Evolutionary conservation across 305 asterid genomes (phyloP).

Genomic region (Solanum aculeatissimum): DNA sequence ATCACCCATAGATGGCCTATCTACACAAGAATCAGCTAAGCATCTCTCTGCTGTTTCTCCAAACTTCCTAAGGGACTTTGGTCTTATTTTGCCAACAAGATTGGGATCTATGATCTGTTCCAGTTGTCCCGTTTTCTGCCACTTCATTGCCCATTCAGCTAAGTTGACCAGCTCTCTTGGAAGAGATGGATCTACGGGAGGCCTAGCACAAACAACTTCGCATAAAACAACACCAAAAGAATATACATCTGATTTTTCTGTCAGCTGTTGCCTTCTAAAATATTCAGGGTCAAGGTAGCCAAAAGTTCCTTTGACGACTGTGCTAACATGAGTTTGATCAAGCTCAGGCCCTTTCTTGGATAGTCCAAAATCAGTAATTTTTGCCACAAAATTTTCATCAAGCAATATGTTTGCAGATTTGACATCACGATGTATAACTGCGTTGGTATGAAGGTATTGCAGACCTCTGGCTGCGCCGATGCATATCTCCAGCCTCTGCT

Average conservation of each 20-base stretch:
- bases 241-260: background rate
- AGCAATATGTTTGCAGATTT: background rate
- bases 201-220: background rate
- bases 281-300: background rate
- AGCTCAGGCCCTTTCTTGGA: too few relatives aligned
- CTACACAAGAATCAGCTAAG: conserved; percentile 28
- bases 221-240: background rate
- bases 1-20: conserved; percentile 60
- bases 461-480: background rate
- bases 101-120: conserved; percentile 29
- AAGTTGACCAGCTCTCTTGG: background rate
- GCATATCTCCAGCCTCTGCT: background rate
- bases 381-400: background rate
- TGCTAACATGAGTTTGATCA: too few relatives aligned
- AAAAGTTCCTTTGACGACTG: background rate
- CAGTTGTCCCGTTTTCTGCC: conserved; percentile 36
- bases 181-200: background rate
- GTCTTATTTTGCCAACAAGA: conserved; percentile 25
- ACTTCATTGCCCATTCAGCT: background rate
- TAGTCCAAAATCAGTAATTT: too few relatives aligned
- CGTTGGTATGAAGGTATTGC: conserved; percentile 13
- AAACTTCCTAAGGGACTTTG: conserved; percentile 39
- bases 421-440: background rate
- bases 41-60: conserved; percentile 45
- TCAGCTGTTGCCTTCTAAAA: accelerated